Conservation (phyloP, 805 yeast genomes). For the Candida manassasensis region DNA sequence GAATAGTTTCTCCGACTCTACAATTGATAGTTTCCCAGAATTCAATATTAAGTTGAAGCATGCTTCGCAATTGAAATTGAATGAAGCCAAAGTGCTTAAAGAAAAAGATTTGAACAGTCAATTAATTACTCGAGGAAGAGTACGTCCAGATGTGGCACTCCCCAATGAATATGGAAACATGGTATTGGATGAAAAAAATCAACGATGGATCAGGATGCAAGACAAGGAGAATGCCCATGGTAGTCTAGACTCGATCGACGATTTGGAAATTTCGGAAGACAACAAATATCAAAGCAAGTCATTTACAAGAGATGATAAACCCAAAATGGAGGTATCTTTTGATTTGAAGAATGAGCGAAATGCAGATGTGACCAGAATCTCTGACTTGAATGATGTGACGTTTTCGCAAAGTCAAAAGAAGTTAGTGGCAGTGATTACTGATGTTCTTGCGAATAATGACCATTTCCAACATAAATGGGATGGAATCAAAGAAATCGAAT, state of each 20-base stretch:
- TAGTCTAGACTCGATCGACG: slow-evolving; percentile 38
- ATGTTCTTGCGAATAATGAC: slow-evolving; percentile 29
- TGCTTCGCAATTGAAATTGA: slow-evolving; percentile 28
- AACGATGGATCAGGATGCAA: slow-evolving; percentile 23
- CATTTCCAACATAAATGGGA: slow-evolving; percentile 40
- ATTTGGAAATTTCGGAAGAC: slow-evolving; percentile 19
- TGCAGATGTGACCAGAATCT: slow-evolving; percentile 37
- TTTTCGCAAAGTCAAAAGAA: slow-evolving; percentile 43
- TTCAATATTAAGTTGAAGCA: slow-evolving; percentile 31
- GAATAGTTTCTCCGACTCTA: too few relatives aligned
- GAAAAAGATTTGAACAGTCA: slow-evolving; percentile 1
- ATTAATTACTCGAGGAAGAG: slow-evolving; percentile 23
- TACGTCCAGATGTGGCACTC: slow-evolving; percentile 29
- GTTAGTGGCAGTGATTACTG: slow-evolving; percentile 44
- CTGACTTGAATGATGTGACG: slow-evolving; percentile 41
- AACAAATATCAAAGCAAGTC: slow-evolving; percentile 6
- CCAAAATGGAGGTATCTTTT: slow-evolving; percentile 36
- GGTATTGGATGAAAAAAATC: slow-evolving; percentile 27
- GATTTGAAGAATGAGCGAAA: slow-evolving; percentile 19
- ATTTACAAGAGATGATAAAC: slow-evolving; percentile 3
- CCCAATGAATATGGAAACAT: slow-evolving; percentile 34
- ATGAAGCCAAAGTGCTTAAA: slow-evolving; percentile 4
- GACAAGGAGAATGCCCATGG: slow-evolving; percentile 17
- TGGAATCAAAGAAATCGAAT: slow-evolving; percentile 29
- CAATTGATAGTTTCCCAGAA: slow-evolving; percentile 12